These are phyloP conservation scores for Quercus phellos DNA, from an alignment of 331 rosid genomes.

Conservation along the genomic window DNA sequence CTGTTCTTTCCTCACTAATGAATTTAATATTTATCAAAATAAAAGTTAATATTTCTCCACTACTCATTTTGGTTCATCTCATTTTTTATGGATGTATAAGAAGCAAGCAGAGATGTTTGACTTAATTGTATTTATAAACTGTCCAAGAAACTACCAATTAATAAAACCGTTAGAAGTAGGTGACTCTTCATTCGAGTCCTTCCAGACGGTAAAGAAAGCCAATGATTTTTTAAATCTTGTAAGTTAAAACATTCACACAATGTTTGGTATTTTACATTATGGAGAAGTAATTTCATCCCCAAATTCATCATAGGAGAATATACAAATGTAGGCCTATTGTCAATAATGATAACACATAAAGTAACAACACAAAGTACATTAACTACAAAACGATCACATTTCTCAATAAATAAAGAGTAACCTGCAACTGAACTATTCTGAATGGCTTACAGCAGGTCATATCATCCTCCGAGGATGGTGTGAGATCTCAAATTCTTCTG, in stretches of 20 bases:
- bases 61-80: not conserved
- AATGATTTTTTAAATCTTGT: not conserved
- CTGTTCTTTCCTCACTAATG: not conserved
- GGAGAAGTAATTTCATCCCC: not conserved
- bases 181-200: not conserved
- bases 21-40: not conserved
- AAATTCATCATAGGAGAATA: not conserved
- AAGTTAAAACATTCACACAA: not conserved
- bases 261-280: not conserved
- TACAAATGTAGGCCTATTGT: not conserved
- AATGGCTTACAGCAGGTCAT: conserved; percentile 83
- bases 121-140: not conserved
- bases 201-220: not conserved
- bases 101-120: not conserved
- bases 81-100: not conserved
- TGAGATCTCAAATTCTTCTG: conserved; percentile 39
- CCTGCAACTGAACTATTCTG: conserved; percentile 4
- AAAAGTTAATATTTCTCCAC: not conserved
- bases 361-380: not conserved
- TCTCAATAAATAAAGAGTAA: conserved; percentile 10
- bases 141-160: not conserved
- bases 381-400: not conserved
- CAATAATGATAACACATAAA: not conserved
- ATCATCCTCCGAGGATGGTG: conserved; percentile 88
- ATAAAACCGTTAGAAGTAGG: not conserved